These are phyloP conservation scores for Talaromyces islandicus DNA, from an alignment of 2,329 filamentous ascomycete species.

Conservation along the genomic window DNA sequence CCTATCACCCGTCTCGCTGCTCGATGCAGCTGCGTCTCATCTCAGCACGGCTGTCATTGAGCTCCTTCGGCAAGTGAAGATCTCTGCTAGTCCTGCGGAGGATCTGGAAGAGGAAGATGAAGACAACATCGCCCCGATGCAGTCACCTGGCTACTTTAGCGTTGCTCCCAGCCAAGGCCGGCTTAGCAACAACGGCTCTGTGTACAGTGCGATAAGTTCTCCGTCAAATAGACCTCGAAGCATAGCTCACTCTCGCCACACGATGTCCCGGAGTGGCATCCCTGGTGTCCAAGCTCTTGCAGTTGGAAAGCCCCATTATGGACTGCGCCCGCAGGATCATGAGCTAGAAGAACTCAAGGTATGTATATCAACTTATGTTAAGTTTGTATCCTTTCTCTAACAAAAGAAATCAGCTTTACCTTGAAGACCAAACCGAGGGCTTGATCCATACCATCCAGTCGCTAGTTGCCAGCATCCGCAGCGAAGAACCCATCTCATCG, in stretches of 20 bases:
- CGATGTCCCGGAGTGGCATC: conserved; percentile 21
- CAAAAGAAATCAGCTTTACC: conserved; percentile 57
- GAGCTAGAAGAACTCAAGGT: conserved; percentile 59
- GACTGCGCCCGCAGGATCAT: conserved; percentile 36
- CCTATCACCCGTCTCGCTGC: conserved; percentile 82
- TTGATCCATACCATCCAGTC: conserved; percentile 76
- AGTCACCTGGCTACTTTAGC: conserved; percentile 62
- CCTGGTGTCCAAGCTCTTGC: conserved; percentile 25
- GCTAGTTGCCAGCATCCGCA: conserved; percentile 67
- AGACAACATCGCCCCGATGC: conserved; percentile 55
- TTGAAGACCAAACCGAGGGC: conserved; percentile 75
- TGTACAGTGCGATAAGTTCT: conserved; percentile 68
- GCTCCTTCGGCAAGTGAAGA: conserved; percentile 75
- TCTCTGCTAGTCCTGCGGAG: conserved; percentile 65
- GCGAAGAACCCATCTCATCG: conserved; percentile 56
- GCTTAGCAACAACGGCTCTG: conserved; percentile 62
- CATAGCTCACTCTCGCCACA: conserved; percentile 23
- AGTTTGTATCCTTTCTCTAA: conserved; percentile 9
- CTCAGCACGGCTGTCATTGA: conserved; percentile 81
- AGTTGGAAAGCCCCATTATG: conserved; percentile 29
- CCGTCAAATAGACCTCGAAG: conserved; percentile 43
- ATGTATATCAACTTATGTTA: conserved; percentile 15
- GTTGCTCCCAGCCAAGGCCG: conserved; percentile 46
- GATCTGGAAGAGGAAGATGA: conserved; percentile 77
- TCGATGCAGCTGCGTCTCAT: conserved; percentile 91